Base-by-base conservation (phyloP, 768 basidiomycete genomes). In the Termitomyces bulborhizus region DNA sequence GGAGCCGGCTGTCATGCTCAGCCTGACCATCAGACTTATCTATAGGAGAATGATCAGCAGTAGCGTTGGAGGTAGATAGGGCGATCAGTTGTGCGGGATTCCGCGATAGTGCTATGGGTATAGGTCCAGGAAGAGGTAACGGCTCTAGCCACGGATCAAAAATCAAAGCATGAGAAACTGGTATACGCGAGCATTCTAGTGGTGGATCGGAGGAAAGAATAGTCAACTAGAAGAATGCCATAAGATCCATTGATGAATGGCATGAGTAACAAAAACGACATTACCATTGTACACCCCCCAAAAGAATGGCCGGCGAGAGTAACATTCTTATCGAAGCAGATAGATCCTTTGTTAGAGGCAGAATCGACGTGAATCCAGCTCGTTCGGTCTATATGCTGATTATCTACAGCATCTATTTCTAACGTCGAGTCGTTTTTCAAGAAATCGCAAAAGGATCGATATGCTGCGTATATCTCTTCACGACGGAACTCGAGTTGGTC, bases 141-240 rank as follows among this genome's bases (percentile, higher is more conserved):
- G 90, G 88, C 54, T 93, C 89, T 7, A 93, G 69, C 91, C 92
- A 93, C 18, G 92, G 92, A 68, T 94, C 92, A 16, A 90, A 76
- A 21, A 86, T 73, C 21, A 93, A 64, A 8, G 78, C 81, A 46
- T 80, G 78, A 6, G 72, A 68, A 48, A 88, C 69, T 0, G 84
- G 85, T 53, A 92, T 73, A 2, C 62, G 65, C 12, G 64, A 44
- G 54, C 77, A 71, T 3, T 67, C 68, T 27, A 66, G 63, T 16
- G 78, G 74, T 6, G 83, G 75, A 26, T 71, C 62, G 3, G 73
- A 75, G 24, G 84, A 82, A 11, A 87, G 70, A 8, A 86, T 65
- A 9, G 80, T 80, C 41, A 87, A 66, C 85, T 87, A 68, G 68
- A 51, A 53, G 54, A n/a, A 36, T 51, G 50, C 6, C 16, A 43